These are phyloP conservation scores for Plasmodium reichenowi DNA, from an alignment of 169 alveolate species.

Conservation along the genomic window DNA sequence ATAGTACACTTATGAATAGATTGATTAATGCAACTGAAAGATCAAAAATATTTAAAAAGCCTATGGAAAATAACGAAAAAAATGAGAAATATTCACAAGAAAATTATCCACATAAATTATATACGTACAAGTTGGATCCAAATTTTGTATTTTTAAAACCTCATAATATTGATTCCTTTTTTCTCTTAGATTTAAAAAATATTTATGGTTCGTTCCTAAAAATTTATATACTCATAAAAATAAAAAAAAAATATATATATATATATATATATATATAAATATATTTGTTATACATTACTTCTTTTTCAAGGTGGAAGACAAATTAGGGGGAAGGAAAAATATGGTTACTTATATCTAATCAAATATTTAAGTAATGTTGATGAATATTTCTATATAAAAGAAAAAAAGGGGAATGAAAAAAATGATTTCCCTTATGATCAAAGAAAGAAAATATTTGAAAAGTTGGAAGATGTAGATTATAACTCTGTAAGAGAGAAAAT, in stretches of 20 bases:
- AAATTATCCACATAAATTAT: not conserved
- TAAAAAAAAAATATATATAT: not conserved
- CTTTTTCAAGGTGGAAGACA: slow-evolving; percentile 3
- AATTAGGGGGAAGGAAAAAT: slow-evolving; percentile 19
- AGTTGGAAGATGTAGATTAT: slow-evolving; percentile 19
- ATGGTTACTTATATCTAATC: slow-evolving; percentile 15
- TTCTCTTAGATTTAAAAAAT: slow-evolving; percentile 25
- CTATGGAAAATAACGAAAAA: not conserved
- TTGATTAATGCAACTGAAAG: not conserved
- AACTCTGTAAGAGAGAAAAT: slow-evolving; percentile 29
- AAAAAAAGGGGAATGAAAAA: slow-evolving; percentile 1
- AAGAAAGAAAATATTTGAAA: slow-evolving; percentile 44
- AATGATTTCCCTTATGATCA: slow-evolving; percentile 6
- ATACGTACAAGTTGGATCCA: not conserved
- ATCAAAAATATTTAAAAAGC: too few species aligned
- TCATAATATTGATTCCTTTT: slow-evolving; percentile 20
- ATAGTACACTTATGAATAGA: slow-evolving; percentile 18
- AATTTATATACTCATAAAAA: not conserved
- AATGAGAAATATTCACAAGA: not conserved
- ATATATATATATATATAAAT: slow-evolving; percentile 3
- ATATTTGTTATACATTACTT: not conserved
- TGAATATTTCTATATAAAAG: not conserved
- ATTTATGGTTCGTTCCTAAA: slow-evolving; percentile 6
- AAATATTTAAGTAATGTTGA: slow-evolving; percentile 12
- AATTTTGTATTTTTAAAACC: slow-evolving; percentile 19